Conservation (phyloP, 2,329 filamentous ascomycete genomes). For the Penicillium olsonii region DNA sequence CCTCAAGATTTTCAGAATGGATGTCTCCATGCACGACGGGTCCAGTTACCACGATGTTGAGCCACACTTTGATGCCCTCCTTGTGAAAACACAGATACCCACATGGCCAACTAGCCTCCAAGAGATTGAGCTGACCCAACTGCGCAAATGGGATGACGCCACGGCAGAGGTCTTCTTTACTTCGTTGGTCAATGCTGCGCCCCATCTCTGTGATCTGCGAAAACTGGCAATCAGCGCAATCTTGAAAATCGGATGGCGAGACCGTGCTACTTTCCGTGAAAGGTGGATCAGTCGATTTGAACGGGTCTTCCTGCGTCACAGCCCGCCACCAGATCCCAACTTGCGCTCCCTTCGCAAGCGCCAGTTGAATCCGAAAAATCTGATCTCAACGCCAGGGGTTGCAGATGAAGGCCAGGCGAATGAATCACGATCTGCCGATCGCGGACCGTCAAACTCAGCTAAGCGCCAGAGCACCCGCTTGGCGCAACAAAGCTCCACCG, state of each 20-base stretch:
- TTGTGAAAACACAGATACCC: slow-evolving; percentile 62
- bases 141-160: slow-evolving; percentile 71
- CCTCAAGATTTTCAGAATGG: slow-evolving; percentile 71
- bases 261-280: slow-evolving; percentile 75
- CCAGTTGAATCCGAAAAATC: slow-evolving; percentile 7
- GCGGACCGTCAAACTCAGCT: slow-evolving; percentile 23
- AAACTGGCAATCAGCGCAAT: slow-evolving; percentile 73
- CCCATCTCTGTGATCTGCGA: slow-evolving; percentile 66
- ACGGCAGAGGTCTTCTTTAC: slow-evolving; percentile 76
- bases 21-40: slow-evolving; percentile 75
- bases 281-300: slow-evolving; percentile 74
- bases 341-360: slow-evolving; percentile 26
- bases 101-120: slow-evolving; percentile 75
- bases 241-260: slow-evolving; percentile 76
- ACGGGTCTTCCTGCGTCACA: slow-evolving; percentile 46
- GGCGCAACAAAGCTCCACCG: slow-evolving; percentile 30
- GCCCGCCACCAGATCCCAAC: slow-evolving; percentile 32
- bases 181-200: slow-evolving; percentile 73
- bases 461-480: slow-evolving; percentile 45
- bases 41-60: slow-evolving; percentile 69
- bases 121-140: slow-evolving; percentile 71
- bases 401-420: slow-evolving; percentile 2
- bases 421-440: slow-evolving; percentile 10
- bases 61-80: slow-evolving; percentile 70
- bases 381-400: neutral